A percentile compares a stretch with the other conserved stretches of the same genome.
Evolutionary conservation across 2,329 filamentous ascomycete genomes (phyloP).

Genomic region (Taxawa tesnikishii): DNA sequence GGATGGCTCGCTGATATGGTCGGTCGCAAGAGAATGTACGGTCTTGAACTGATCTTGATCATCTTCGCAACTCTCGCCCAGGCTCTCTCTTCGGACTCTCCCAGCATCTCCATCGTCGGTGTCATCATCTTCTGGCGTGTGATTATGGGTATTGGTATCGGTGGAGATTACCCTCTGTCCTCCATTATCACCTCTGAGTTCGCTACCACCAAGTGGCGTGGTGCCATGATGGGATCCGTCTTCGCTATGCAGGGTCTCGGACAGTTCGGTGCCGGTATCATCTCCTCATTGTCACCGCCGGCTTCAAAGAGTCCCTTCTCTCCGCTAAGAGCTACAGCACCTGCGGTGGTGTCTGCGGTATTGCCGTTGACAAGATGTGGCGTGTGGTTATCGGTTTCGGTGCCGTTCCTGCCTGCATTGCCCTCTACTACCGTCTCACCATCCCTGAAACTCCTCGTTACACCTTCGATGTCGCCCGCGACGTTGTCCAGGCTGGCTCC

Average conservation of each 20-base stretch:
- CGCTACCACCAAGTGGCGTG: slow-evolving; percentile 72
- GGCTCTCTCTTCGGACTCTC: slow-evolving; percentile 51
- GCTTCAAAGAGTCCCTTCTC: slow-evolving; percentile 23
- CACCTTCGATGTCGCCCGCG: slow-evolving; percentile 68
- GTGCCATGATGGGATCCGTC: slow-evolving; percentile 77
- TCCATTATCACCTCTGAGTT: slow-evolving; percentile 82
- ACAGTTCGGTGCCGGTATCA: slow-evolving; percentile 61
- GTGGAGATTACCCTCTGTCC: slow-evolving; percentile 68
- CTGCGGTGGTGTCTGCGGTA: slow-evolving; percentile 52
- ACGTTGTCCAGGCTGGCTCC: slow-evolving; percentile 60
- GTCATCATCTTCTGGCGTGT: slow-evolving; percentile 72
- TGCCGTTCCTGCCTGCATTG: slow-evolving; percentile 66
- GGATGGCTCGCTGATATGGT: slow-evolving; percentile 66
- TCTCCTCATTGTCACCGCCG: slow-evolving; percentile 53
- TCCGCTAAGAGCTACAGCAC: slow-evolving; percentile 31
- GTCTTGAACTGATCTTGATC: slow-evolving; percentile 67
- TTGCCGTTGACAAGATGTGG: slow-evolving; percentile 82
- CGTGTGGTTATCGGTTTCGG: slow-evolving; percentile 69
- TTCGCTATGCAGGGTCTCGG: slow-evolving; percentile 83
- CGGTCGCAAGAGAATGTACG: slow-evolving; percentile 76
- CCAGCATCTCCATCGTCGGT: slow-evolving; percentile 48
- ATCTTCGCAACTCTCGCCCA: slow-evolving; percentile 68
- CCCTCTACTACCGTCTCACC: slow-evolving; percentile 75
- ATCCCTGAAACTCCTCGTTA: slow-evolving; percentile 83
- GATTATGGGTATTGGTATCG: slow-evolving; percentile 67